phyloP scores from a whole-genome alignment of 805 yeast species.

The Citeromyces nyonsensis region DNA sequence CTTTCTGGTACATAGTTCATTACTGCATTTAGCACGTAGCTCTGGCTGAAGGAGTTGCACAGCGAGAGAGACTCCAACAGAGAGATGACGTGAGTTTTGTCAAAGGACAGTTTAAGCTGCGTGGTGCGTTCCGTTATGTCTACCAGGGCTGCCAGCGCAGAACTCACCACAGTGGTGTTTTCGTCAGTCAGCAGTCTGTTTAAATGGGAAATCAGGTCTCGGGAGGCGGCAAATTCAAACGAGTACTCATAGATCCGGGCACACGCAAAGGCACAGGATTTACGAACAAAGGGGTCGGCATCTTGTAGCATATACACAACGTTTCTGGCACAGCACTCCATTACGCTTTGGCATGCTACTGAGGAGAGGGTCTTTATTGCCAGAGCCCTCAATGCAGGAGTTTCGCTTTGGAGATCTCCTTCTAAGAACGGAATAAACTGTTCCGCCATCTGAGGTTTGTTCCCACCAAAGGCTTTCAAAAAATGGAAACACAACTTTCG shows the following conservation, averaged over 20 bases:
- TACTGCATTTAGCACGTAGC: constrained; percentile 47
- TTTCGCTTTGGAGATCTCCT: constrained; percentile 29
- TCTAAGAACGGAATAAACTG: constrained; percentile 40
- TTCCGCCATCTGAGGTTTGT: constrained; percentile 37
- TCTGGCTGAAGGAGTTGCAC: constrained; percentile 64
- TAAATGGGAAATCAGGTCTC: constrained; percentile 27
- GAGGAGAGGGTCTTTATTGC: constrained; percentile 52
- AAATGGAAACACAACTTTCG: constrained; percentile 60
- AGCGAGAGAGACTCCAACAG: constrained; percentile 21
- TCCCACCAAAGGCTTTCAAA: constrained; percentile 41
- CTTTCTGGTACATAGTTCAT: constrained; percentile 58
- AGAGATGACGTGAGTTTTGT: constrained; percentile 25
- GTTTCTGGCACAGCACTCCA: constrained; percentile 24
- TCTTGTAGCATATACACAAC: constrained; percentile 22
- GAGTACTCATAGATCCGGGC: constrained; percentile 51
- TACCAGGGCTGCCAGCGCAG: constrained; percentile 53
- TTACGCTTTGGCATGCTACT: constrained; percentile 36
- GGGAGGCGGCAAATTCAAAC: constrained; percentile 23
- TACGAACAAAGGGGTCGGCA: constrained; percentile 43
- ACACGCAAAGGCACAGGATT: constrained; percentile 54
- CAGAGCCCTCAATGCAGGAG: constrained; percentile 34
- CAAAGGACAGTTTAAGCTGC: constrained; percentile 35
- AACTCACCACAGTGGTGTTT: constrained; percentile 47
- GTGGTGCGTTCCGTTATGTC: constrained; percentile 45
- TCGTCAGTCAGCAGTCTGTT: constrained; percentile 40